phyloP scores from a whole-genome alignment of 768 basidiomycete species.

The Lentinus tigrinus region DNA sequence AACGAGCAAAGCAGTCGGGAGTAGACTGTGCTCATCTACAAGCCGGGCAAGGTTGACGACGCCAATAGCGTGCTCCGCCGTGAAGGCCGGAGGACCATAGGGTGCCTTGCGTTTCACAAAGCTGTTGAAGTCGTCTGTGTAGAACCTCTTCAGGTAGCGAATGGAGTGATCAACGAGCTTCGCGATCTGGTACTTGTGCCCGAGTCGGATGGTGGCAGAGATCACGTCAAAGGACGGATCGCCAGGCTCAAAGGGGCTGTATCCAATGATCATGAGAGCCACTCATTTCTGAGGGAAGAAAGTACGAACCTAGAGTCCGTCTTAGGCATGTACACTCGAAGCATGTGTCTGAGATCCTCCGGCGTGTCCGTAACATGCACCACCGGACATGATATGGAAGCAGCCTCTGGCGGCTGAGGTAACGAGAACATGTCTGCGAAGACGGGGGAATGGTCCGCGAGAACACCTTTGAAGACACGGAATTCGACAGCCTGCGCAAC shows the following conservation, averaged over 20 bases:
- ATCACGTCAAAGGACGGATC: too few relatives aligned
- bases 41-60: background rate
- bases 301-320: too few relatives aligned
- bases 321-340: background rate
- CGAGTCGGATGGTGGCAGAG: background rate
- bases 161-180: constrained; percentile 2
- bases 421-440: constrained; percentile 26
- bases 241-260: too few relatives aligned
- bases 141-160: constrained; percentile 1
- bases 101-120: background rate
- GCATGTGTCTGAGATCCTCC: background rate
- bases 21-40: background rate
- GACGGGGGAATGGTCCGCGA: constrained; percentile 23
- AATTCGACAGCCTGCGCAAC: constrained; percentile 22
- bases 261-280: too few relatives aligned
- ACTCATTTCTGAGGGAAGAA: too few relatives aligned
- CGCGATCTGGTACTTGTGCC: constrained; percentile 16
- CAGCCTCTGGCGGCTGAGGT: background rate
- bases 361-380: background rate
- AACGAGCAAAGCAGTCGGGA: background rate
- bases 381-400: background rate
- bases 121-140: background rate
- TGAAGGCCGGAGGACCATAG: too few relatives aligned
- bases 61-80: background rate
- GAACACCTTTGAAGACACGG: constrained; percentile 23